Evolutionary conservation across 305 asterid genomes (phyloP), one percentile per base, ranked within the genome.

Genomic region (Fraxinus sp.): DNA sequence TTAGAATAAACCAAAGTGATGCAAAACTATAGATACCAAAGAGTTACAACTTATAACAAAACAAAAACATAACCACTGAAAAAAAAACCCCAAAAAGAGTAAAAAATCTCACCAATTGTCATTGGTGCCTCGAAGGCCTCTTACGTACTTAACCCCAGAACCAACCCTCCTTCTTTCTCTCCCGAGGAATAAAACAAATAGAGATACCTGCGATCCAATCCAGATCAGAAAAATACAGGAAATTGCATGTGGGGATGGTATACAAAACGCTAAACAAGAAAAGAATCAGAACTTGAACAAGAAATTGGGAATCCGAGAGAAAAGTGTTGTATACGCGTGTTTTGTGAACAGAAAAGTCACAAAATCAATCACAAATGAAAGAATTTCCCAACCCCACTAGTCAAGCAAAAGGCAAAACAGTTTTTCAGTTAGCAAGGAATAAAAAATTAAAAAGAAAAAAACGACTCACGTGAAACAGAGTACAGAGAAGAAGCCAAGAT

Each of bases 161-260:
- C 79, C 16, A 85, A 78, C 76, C 78, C 72, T 77, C 84, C 52
- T 78, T 82, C 49, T 80, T 84, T 78, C 36, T 75, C 71, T 76
- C 81, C 59, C 49, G 77, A 28, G 44, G 57, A 74, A 80, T 74
- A 8, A 39, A 79, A 73, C 77, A 85, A 84, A 79, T 16, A 62
- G 80, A 82, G 90, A 85, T 77, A 85, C 87, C 81, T 74, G 88
- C 81, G 93, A 90, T 87, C 90, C 84, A 90, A 88, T 87, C 89
- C 87, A 89, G 89, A 90, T 88, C 91, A 89, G 88, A 86, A 79
- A 87, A 86, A 85, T 78, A 78, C 85, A 86, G 85, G 76, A 77
- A 85, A 87, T 77, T 84, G 90, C 89, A 86, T 81, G 90, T 86
- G 87, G 86, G 79, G 85, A 71, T 49, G 78, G 10, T 20, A 62